These are phyloP conservation scores for Metschnikowia lunata DNA, from an alignment of 805 yeast genomes.

Conservation along the genomic window DNA sequence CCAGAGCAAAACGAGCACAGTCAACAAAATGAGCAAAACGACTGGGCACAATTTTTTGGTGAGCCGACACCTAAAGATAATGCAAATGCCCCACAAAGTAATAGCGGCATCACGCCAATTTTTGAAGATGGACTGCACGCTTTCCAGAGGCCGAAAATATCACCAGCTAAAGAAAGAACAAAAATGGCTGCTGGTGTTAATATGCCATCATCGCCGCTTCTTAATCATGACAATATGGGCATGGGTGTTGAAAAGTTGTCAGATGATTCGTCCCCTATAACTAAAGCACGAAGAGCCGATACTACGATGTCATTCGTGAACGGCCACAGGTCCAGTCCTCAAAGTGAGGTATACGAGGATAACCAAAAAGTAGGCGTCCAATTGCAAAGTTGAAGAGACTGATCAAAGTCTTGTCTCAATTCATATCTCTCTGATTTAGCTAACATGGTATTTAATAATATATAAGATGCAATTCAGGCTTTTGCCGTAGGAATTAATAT, in stretches of 20 bases:
- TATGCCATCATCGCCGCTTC: conserved; percentile 41
- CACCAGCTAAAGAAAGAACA: conserved; percentile 20
- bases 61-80: conserved; percentile 39
- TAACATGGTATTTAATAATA: no score
- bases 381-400: not conserved
- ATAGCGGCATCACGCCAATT: conserved; percentile 15
- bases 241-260: conserved; percentile 10
- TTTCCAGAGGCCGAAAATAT: conserved; percentile 27
- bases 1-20: conserved; percentile 29
- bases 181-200: conserved; percentile 24
- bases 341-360: conserved; percentile 12
- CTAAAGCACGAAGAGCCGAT: conserved; percentile 33
- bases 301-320: conserved; percentile 26
- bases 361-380: not conserved
- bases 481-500: no score
- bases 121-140: conserved; percentile 28
- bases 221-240: conserved; percentile 15
- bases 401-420: no score
- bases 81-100: conserved; percentile 6
- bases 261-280: conserved; percentile 28
- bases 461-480: no score
- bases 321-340: conserved; percentile 17
- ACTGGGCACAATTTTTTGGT: conserved; percentile 44
- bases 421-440: no score
- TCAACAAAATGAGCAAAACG: conserved; percentile 26